phyloP scores from a whole-genome alignment of 768 basidiomycete genomes.

The Multifurca ochricompacta region DNA sequence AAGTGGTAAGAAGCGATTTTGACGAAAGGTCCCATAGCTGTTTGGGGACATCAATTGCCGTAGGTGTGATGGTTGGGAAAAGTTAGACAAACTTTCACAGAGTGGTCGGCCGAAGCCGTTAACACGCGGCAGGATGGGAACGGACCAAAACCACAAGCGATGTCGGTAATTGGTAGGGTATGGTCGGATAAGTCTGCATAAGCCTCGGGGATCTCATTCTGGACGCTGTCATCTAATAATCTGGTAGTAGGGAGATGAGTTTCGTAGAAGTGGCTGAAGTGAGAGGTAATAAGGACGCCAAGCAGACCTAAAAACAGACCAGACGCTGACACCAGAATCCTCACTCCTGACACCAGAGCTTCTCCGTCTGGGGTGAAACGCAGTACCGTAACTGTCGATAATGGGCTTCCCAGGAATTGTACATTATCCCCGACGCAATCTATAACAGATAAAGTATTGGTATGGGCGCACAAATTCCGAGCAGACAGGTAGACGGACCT shows the following conservation, averaged over 20 bases:
- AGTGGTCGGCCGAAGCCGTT: constrained; percentile 81
- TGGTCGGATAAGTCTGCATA: constrained; percentile 84
- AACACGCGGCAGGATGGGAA: constrained; percentile 74
- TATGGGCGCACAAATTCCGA: not conserved
- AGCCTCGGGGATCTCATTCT: constrained; percentile 67
- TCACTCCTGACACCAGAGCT: constrained; percentile 82
- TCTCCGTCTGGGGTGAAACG: constrained; percentile 78
- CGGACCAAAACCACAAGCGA: constrained; percentile 68
- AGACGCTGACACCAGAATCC: constrained; percentile 83
- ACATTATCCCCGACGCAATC: constrained; percentile 91
- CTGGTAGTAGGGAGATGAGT: constrained; percentile 31
- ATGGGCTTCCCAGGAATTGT: constrained; percentile 90
- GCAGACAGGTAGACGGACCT: constrained; percentile 46
- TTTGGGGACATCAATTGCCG: constrained; percentile 13
- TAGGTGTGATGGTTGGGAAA: not conserved
- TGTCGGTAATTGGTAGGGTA: constrained; percentile 80
- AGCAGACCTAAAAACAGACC: constrained; percentile 79
- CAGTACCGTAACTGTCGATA: constrained; percentile 83
- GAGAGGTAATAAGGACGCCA: constrained; percentile 16
- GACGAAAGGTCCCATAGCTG: constrained; percentile 81
- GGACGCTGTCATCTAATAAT: constrained; percentile 66
- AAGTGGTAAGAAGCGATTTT: constrained; percentile 72
- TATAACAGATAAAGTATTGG: constrained; percentile 28
- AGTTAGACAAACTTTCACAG: constrained; percentile 63
- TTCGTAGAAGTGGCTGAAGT: not conserved